Conservation (phyloP, 495 filamentous ascomycete species). For the Aspergillus sclerotiicarbonarius region DNA sequence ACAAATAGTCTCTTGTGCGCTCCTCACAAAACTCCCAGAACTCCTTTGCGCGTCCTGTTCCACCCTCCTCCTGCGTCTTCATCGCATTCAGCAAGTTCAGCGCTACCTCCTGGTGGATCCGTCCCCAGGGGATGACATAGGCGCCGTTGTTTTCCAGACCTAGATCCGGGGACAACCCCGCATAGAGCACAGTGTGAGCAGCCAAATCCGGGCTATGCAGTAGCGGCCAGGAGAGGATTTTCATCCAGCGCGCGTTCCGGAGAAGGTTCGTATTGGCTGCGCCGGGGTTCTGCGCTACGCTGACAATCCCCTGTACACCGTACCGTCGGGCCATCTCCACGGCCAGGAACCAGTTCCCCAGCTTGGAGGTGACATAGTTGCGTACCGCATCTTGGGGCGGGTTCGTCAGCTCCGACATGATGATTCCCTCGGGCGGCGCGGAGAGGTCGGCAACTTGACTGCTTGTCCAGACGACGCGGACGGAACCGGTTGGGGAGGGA, state of each 20-base stretch:
- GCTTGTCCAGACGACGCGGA: constrained; percentile 36
- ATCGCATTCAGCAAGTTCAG: constrained; percentile 31
- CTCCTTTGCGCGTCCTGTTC: constrained; percentile 28
- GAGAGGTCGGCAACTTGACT: constrained; percentile 22
- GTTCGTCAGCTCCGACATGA: constrained; percentile 26
- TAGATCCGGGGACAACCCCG: constrained; percentile 39
- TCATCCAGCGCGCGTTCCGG: constrained; percentile 17
- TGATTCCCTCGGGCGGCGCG: constrained; percentile 21
- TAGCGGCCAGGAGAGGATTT: constrained; percentile 22
- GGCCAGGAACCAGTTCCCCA: constrained; percentile 35
- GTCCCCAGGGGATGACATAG: constrained; percentile 42
- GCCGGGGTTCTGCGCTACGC: constrained; percentile 42
- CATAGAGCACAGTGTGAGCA: constrained; percentile 44
- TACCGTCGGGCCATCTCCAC: constrained; percentile 30
- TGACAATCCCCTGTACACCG: constrained; percentile 30
- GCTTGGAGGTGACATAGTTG: constrained; percentile 42
- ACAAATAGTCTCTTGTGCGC: constrained; percentile 13
- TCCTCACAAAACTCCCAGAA: constrained; percentile 41
- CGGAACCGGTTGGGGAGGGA: constrained; percentile 6
- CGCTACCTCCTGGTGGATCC: constrained; percentile 22
- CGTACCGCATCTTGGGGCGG: constrained; percentile 8
- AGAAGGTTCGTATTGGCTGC: constrained; percentile 34
- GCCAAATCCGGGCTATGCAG: constrained; percentile 28
- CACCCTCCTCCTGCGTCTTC: constrained; percentile 29
- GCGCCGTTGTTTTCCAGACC: constrained; percentile 28